Base-by-base conservation (phyloP, 169 alveolate species). In the Cryptosporidium muris region DNA sequence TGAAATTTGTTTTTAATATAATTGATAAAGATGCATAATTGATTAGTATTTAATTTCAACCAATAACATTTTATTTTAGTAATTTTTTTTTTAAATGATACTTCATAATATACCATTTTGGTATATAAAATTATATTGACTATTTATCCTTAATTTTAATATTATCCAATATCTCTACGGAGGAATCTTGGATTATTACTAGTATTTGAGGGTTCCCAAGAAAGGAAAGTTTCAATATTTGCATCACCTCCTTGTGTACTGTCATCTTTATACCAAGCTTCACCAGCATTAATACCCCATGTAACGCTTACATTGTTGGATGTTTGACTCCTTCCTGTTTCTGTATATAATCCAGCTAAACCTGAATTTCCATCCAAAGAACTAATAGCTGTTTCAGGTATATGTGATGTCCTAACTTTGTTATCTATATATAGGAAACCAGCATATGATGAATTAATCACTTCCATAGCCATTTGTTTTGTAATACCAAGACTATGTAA, bases 261-360 rank as follows among this genome's bases (percentile, higher is more conserved):
- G 0, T 66, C 43, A 34, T 66, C 54, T 42, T 74, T 74, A 48
- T 58, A 74, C 85, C 85, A 74, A 25, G 85, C 85, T 48, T 74
- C 85, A 1, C 85, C 85, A 34, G 67, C 85, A 60, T 74, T 74
- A 5, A 56, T 16, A 16, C 85, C 85, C 85, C 85, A 74, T 12
- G 85, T 74, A 6, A 68, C 54, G 36, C 85, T 74, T 8, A 74
- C 11, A 60, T 74, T 74, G 6, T 25, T 9, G 5, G 60, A 25
- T 58, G 54, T 58, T 51, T 74, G 74, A 8, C 74, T 58, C 34
- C 85, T 74, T 45, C 85, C 85, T 68, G 60, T 74, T 43, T 74
- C 74, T 1, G 85, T 56, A 51, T 74, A 74, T 7, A 74, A 63
- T 34, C 74, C 85, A 74, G 85, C 85, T 9, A 74, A 40, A 43